Percentiles rank a stretch among this genome's conserved stretches.
Evolutionary conservation across 2,329 filamentous ascomycete genomes (phyloP).

Genomic region (Shiraia sp.): DNA sequence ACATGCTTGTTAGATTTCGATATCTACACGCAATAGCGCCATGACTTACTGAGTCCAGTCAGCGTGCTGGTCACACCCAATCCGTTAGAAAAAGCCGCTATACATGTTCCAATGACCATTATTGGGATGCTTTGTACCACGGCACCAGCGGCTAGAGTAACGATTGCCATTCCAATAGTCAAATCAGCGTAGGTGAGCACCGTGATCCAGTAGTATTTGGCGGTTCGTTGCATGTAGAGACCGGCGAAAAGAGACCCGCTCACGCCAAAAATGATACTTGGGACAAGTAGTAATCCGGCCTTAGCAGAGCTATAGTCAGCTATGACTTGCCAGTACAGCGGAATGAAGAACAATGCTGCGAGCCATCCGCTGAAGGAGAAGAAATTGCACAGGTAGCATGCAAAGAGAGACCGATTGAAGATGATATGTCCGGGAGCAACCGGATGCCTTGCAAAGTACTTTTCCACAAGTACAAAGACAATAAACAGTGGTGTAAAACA

Average conservation of each 20-base stretch:
- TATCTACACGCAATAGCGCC: not conserved
- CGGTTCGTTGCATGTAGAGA: constrained; percentile 69
- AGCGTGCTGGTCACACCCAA: constrained; percentile 72
- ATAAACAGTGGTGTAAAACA: constrained; percentile 63
- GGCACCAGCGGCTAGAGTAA: constrained; percentile 62
- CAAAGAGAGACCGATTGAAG: constrained; percentile 67
- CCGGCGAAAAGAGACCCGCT: constrained; percentile 67
- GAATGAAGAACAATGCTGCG: constrained; percentile 70
- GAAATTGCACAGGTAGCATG: constrained; percentile 73
- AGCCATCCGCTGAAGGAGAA: constrained; percentile 67
- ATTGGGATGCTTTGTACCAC: constrained; percentile 54
- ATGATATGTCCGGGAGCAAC: constrained; percentile 77
- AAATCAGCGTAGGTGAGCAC: constrained; percentile 59
- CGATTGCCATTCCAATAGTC: constrained; percentile 57
- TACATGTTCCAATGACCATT: constrained; percentile 61
- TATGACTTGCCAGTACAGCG: constrained; percentile 77
- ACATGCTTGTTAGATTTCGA: not conserved
- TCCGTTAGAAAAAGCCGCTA: constrained; percentile 59
- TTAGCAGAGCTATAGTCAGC: constrained; percentile 65
- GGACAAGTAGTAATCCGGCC: constrained; percentile 69
- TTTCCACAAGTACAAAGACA: constrained; percentile 71
- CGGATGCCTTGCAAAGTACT: constrained; percentile 68
- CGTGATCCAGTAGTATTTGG: constrained; percentile 72
- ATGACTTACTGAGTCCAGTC: constrained; percentile 63
- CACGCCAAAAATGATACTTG: constrained; percentile 66